phyloP scores from a whole-genome alignment of 163 green algal genomes.

The Scenedesmus sp. region DNA sequence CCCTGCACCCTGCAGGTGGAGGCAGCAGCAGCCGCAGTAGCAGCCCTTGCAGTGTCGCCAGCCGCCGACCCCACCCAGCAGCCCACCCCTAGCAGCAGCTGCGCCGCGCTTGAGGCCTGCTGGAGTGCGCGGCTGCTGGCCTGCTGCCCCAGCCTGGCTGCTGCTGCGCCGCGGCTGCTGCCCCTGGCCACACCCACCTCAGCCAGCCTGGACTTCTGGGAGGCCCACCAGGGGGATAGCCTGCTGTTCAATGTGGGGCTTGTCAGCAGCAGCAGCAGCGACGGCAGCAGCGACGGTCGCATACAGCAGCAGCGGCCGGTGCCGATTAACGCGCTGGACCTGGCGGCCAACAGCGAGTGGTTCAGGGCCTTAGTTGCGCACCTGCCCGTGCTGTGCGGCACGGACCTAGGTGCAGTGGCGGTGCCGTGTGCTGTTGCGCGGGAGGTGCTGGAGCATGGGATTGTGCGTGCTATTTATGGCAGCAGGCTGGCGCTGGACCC shows the following conservation, averaged over 20 bases:
- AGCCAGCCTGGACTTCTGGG: conserved; percentile 34
- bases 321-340: conserved; percentile 38
- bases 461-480: conserved; percentile 44
- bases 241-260: conserved; percentile 52
- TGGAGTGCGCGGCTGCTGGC: neutral
- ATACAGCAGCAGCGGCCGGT: neutral
- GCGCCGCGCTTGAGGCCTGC: neutral
- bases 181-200: conserved; percentile 36
- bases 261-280: neutral
- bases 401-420: conserved; percentile 6
- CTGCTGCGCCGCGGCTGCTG: neutral
- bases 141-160: neutral
- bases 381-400: conserved; percentile 35
- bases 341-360: conserved; percentile 50
- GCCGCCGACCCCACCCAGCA: neutral
- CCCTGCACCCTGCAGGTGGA: neutral
- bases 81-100: neutral
- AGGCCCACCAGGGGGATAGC: conserved; percentile 27
- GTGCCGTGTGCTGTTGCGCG: conserved; percentile 31
- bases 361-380: conserved; percentile 41
- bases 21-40: conserved; percentile 5
- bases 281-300: neutral
- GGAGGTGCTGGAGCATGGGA: conserved; percentile 20
- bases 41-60: neutral
- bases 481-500: neutral